Evolutionary conservation across 495 filamentous ascomycete species (phyloP).

Genomic region (Neurospora discreta): DNA sequence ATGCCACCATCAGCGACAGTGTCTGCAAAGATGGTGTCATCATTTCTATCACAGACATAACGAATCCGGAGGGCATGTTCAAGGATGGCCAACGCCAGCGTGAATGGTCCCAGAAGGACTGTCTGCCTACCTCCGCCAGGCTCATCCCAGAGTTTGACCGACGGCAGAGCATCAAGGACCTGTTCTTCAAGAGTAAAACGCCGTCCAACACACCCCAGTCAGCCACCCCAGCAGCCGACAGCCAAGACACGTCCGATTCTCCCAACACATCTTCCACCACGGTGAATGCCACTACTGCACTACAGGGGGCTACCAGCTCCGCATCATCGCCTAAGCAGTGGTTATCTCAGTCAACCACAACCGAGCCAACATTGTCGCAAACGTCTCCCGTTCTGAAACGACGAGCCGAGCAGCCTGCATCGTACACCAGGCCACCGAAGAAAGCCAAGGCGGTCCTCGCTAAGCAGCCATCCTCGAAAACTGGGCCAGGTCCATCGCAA

Average conservation of each 20-base stretch:
- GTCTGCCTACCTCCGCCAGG: slow-evolving; percentile 66
- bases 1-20: slow-evolving; percentile 27
- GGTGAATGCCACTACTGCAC: not conserved
- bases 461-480: slow-evolving; percentile 28
- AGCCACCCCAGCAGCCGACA: not conserved
- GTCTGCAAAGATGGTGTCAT: slow-evolving; percentile 38
- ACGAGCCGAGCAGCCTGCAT: slow-evolving; percentile 12
- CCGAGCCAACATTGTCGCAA: slow-evolving; percentile 12
- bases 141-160: slow-evolving; percentile 81
- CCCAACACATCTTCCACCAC: not conserved
- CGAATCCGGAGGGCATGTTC: slow-evolving; percentile 74
- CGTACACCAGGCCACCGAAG: slow-evolving; percentile 25
- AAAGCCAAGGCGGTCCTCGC: slow-evolving; percentile 22
- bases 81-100: slow-evolving; percentile 53
- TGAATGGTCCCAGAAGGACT: slow-evolving; percentile 53
- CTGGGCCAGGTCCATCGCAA: slow-evolving; percentile 43
- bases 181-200: slow-evolving; percentile 59
- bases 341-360: not conserved
- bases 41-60: slow-evolving; percentile 54
- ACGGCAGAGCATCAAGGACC: slow-evolving; percentile 78
- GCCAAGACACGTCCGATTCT: not conserved
- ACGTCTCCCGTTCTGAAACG: slow-evolving; percentile 22
- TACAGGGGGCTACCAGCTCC: not conserved
- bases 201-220: slow-evolving; percentile 3
- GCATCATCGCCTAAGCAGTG: not conserved